Evolutionary conservation across 345 rosid species (phyloP).

Genomic region (Triadica sebifera): DNA sequence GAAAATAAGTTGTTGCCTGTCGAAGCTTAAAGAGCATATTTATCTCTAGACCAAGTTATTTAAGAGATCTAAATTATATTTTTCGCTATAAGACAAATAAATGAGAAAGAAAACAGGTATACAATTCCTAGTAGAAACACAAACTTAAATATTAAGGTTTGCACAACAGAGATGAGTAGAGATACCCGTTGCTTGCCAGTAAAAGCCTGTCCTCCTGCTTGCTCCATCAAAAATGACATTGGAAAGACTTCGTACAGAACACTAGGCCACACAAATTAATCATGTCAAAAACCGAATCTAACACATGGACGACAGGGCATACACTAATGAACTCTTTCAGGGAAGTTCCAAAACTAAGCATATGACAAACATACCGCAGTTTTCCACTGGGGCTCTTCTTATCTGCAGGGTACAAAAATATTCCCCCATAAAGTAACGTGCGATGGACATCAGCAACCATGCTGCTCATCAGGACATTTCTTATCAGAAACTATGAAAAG

Average conservation of each 20-base stretch:
- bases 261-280: conserved; percentile 35
- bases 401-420: conserved; percentile 95
- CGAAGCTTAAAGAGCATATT: neutral
- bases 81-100: too few relatives aligned
- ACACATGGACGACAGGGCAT: too few relatives aligned
- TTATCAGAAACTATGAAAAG: conserved; percentile 6
- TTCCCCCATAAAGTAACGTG: conserved; percentile 89
- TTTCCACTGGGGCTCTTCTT: conserved; percentile 93
- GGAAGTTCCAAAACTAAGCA: neutral
- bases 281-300: neutral
- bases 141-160: neutral
- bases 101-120: too few relatives aligned
- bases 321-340: neutral
- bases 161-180: neutral
- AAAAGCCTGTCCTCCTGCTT: conserved; percentile 96
- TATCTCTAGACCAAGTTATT: neutral
- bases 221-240: conserved; percentile 94
- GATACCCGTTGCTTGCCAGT: conserved; percentile 84
- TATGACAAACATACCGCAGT: conserved; percentile 60
- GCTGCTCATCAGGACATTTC: conserved; percentile 38
- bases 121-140: too few relatives aligned
- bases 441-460: conserved; percentile 99
- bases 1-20: neutral
- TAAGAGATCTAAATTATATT: too few relatives aligned
- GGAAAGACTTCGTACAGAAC: conserved; percentile 97